A percentile compares a stretch with the other conserved stretches of the same genome.
phyloP scores from a whole-genome alignment of 2,329 filamentous ascomycete species.

The Colletotrichum musicola region DNA sequence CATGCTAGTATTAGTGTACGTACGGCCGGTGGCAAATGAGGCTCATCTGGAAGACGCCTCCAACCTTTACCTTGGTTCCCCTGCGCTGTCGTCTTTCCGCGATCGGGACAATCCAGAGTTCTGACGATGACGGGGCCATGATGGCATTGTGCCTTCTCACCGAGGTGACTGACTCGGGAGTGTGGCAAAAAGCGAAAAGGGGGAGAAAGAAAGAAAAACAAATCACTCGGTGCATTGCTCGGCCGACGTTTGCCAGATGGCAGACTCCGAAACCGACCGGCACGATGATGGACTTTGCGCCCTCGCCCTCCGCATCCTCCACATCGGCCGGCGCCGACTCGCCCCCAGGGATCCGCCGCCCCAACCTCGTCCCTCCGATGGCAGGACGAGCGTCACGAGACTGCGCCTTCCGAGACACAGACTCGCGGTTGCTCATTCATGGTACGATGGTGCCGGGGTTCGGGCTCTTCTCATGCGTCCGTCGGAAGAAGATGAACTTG shows the following conservation, averaged over 20 bases:
- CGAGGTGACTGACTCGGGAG: background rate
- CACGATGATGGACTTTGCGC: background rate
- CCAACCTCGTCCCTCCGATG: slow-evolving; percentile 19
- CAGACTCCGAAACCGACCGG: slow-evolving; percentile 13
- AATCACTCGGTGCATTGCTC: slow-evolving; percentile 11
- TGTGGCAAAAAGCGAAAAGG: slow-evolving; percentile 3
- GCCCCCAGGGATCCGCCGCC: slow-evolving; percentile 19
- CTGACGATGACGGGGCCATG: slow-evolving; percentile 17
- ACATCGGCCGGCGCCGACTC: slow-evolving; percentile 25
- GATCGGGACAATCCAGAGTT: slow-evolving; percentile 9
- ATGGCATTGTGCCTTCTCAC: background rate
- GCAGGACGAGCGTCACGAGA: slow-evolving; percentile 22
- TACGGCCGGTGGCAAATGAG: background rate
- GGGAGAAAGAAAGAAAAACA: too few species aligned
- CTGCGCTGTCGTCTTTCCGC: background rate
- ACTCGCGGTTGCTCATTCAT: background rate
- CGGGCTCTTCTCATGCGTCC: slow-evolving; percentile 10
- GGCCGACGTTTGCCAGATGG: slow-evolving; percentile 6
- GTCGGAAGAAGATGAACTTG: background rate
- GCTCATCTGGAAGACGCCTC: background rate
- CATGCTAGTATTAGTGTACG: too few species aligned
- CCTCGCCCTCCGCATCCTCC: slow-evolving; percentile 5
- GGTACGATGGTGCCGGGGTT: background rate
- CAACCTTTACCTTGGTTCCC: background rate
- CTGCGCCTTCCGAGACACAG: slow-evolving; percentile 8